Evolutionary conservation across 1,284 basidiomycete species (phyloP).

Genomic region (Tausonia pullulans): DNA sequence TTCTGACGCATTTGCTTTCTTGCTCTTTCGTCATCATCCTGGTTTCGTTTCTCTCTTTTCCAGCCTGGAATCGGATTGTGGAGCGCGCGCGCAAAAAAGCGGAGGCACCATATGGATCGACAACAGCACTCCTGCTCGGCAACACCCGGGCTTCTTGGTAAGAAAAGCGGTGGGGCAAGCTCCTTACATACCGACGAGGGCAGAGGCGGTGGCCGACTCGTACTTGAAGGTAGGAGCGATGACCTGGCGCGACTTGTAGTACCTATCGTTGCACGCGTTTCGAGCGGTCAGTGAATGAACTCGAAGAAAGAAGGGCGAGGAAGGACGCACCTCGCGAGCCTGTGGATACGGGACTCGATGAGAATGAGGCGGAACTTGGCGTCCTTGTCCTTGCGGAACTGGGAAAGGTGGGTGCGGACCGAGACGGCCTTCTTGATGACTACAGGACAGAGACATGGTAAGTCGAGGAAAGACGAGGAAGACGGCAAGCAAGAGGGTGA

Average conservation of each 20-base stretch:
- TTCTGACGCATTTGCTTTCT: too few species aligned
- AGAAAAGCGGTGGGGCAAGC: too few species aligned
- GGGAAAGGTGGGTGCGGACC: constrained; percentile 97
- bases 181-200: background rate
- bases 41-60: too few species aligned
- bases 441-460: background rate
- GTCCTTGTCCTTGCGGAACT: constrained; percentile 96
- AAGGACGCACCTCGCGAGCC: constrained; percentile 7
- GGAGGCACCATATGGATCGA: too few species aligned
- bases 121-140: too few species aligned
- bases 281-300: constrained; percentile 21
- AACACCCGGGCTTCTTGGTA: too few species aligned
- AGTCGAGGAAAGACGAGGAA: background rate
- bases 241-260: constrained; percentile 98
- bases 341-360: constrained; percentile 18
- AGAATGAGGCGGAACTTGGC: constrained; percentile 64
- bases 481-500: background rate
- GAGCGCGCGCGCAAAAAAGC: too few species aligned
- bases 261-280: constrained; percentile 38
- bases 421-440: constrained; percentile 98
- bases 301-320: constrained; percentile 15
- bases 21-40: too few species aligned
- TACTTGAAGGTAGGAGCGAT: constrained; percentile 97
- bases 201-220: constrained; percentile 78
- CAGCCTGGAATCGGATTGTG: too few species aligned